phyloP scores from a whole-genome alignment of 169 alveolate genomes.

The Cryptosporidium parvum region DNA sequence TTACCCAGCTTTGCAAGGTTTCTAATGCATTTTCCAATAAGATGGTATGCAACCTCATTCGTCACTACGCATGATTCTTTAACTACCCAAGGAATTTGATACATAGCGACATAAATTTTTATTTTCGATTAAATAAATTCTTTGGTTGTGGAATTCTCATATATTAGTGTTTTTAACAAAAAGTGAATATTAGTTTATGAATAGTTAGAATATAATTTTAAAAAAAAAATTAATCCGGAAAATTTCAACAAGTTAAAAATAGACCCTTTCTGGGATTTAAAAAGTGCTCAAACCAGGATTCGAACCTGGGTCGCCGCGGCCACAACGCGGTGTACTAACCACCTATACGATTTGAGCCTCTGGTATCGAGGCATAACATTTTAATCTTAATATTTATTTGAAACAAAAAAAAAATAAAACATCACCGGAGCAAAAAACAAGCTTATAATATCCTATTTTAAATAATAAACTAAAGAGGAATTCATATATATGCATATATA shows the following conservation, averaged over 20 bases:
- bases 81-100: slow-evolving; percentile 72
- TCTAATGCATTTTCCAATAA: slow-evolving; percentile 58
- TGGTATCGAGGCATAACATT: not conserved
- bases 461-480: not conserved
- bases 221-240: not conserved
- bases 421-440: too few relatives aligned
- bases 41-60: slow-evolving; percentile 66
- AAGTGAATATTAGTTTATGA: not conserved
- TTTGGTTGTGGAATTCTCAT: not conserved
- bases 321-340: slow-evolving; percentile 79
- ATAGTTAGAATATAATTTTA: not conserved
- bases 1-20: not conserved
- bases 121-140: not conserved
- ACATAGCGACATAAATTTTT: slow-evolving; percentile 22
- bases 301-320: slow-evolving; percentile 80
- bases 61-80: slow-evolving; percentile 61
- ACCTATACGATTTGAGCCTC: slow-evolving; percentile 77
- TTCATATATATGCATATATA: too few relatives aligned
- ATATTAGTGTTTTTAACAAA: not conserved
- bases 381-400: not conserved
- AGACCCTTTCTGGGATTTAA: not conserved
- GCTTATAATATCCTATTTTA: not conserved
- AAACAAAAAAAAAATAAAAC: too few relatives aligned
- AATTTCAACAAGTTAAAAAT: not conserved
- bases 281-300: slow-evolving; percentile 77